Base-by-base conservation (phyloP, 306 rosid genomes). In the Trifolium pratense region DNA sequence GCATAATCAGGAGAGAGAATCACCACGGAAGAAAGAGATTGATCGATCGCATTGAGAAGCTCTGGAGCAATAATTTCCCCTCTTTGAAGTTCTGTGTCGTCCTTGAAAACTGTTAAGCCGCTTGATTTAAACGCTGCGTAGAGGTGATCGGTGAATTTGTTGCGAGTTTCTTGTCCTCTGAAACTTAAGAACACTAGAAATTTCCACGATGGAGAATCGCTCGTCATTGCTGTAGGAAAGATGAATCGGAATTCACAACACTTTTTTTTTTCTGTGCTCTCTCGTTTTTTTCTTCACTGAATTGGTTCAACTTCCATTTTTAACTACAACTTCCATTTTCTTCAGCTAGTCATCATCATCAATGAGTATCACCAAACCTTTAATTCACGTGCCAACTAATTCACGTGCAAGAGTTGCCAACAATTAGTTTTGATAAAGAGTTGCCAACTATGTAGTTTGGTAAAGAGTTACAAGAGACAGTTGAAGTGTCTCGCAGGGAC, bases 1-100 rank as follows among this genome's bases (percentile, higher is more conserved):
- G 82, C 86, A 18, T 74, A 82, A 7, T 74, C 62, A 26, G 49
- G 23, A 6, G 86, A 82, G 20, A 78, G 68, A 0, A 82, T 5
- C 9, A 73, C 77, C 16, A 78, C 39, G 7, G 80, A 17, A 6
- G 42, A 43, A 1, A 9, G 25, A 1, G 25, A 21, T 21, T 21
- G 25, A 21, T 21, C 25, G 25, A 21, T 21, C 25, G 25, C 25
- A 21, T 21, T 21, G 25, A 21, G 25, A 21, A 21, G 25, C 25
- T 21, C 25, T 21, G 25, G 25, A 21, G 25, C 25, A 21, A 21
- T 21, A 21, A 5, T 3, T 51, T 74, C 36, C 3, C 79, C 83
- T 31, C 23, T 42, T 12, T 74, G 53, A 5, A 74, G 76, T 3
- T 29, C 53, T 11, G 12, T 13, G 25, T 74, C 76, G 32, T 80